A percentile compares a stretch with the other conserved stretches of the same genome.
Conservation (phyloP, 2,329 filamentous ascomycete species). For the Colletotrichum neosansevieriae region DNA sequence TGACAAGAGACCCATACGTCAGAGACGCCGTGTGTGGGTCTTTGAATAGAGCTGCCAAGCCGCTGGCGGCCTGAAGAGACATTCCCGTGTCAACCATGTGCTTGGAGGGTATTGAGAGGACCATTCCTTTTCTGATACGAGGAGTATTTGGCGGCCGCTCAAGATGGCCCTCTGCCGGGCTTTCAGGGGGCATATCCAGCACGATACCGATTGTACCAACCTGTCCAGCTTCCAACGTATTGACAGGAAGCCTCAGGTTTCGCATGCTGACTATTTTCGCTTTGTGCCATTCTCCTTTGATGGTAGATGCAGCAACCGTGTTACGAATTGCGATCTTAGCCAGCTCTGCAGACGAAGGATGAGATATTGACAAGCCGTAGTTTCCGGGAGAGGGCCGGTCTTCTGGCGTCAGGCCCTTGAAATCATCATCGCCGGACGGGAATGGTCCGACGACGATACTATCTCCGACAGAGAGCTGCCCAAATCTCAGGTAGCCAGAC, state of each 20-base stretch:
- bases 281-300: slow-evolving; percentile 79
- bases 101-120: slow-evolving; percentile 74
- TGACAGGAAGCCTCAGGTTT: slow-evolving; percentile 87
- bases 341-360: slow-evolving; percentile 66
- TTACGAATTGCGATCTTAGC: slow-evolving; percentile 65
- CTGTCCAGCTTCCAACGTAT: slow-evolving; percentile 80
- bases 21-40: slow-evolving; percentile 73
- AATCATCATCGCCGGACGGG: slow-evolving; percentile 65
- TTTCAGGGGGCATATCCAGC: slow-evolving; percentile 59
- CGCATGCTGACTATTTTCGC: slow-evolving; percentile 88
- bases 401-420: slow-evolving; percentile 54
- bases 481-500: slow-evolving; percentile 86
- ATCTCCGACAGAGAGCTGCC: slow-evolving; percentile 82
- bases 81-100: slow-evolving; percentile 68
- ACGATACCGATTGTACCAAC: slow-evolving; percentile 89
- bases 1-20: slow-evolving; percentile 75
- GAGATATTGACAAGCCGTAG: slow-evolving; percentile 64
- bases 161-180: slow-evolving; percentile 46
- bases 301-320: slow-evolving; percentile 62
- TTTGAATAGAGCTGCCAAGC: slow-evolving; percentile 78
- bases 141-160: slow-evolving; percentile 50
- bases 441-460: slow-evolving; percentile 85
- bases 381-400: slow-evolving; percentile 61
- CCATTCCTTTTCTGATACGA: slow-evolving; percentile 82
- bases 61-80: slow-evolving; percentile 73